Evolutionary conservation across 805 yeast genomes (phyloP).

Genomic region (Starmerella gropengiesseri): DNA sequence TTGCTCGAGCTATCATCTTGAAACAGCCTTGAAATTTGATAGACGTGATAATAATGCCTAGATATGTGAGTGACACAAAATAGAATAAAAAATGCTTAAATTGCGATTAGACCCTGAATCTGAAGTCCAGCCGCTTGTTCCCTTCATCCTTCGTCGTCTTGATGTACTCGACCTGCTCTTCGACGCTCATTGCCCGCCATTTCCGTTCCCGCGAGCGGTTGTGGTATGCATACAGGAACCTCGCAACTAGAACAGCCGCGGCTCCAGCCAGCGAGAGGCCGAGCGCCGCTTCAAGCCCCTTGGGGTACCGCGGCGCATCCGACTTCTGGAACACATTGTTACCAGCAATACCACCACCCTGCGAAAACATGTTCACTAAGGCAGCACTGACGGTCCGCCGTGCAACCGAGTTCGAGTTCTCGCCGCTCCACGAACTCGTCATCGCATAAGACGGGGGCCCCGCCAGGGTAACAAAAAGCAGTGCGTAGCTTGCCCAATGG

Average conservation of each 20-base stretch:
- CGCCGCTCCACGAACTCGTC: constrained; percentile 39
- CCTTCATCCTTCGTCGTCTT: constrained; percentile 42
- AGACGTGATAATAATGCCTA: too few relatives aligned
- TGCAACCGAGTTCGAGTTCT: constrained; percentile 48
- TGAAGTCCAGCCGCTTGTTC: constrained; percentile 44
- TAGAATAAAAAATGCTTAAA: too few relatives aligned
- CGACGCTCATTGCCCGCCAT: constrained; percentile 43
- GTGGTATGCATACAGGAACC: constrained; percentile 33
- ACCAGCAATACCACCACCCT: constrained; percentile 45
- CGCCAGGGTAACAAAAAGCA: constrained; percentile 22
- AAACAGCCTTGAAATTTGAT: too few relatives aligned
- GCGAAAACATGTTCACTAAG: constrained; percentile 52
- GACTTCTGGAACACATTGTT: constrained; percentile 46
- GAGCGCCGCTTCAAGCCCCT: constrained; percentile 39
- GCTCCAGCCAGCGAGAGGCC: constrained; percentile 22
- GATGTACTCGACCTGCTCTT: constrained; percentile 41
- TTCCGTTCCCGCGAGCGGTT: constrained; percentile 44
- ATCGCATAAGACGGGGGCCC: constrained; percentile 16
- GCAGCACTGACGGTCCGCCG: constrained; percentile 51
- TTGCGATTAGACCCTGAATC: constrained; percentile 26
- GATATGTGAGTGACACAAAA: too few relatives aligned
- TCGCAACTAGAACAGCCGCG: constrained; percentile 21
- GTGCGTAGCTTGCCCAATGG: constrained; percentile 26
- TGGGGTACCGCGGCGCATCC: constrained; percentile 49
- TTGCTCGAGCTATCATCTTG: too few relatives aligned